Conservation (phyloP, 2,329 filamentous ascomycete species). For the Whalleya microplaca region DNA sequence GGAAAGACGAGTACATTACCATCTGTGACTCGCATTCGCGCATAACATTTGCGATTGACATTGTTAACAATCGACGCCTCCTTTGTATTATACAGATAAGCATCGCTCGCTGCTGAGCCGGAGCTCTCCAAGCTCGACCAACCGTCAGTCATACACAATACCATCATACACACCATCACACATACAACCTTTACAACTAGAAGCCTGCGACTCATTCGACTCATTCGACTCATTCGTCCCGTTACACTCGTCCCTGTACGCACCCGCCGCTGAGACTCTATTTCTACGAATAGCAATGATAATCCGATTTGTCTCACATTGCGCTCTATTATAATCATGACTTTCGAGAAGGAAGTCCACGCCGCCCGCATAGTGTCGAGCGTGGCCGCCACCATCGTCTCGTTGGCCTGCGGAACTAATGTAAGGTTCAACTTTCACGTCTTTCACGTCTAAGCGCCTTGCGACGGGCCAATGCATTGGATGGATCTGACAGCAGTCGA, state of each 20-base stretch:
- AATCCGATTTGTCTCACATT: not conserved
- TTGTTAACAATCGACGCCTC: too few species aligned
- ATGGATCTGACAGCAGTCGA: constrained; percentile 4
- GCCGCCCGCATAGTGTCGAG: constrained; percentile 79
- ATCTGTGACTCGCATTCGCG: too few species aligned
- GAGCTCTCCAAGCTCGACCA: not conserved
- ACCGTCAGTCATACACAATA: too few species aligned
- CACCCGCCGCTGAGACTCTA: not conserved
- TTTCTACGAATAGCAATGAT: constrained; percentile 8
- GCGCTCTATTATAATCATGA: constrained; percentile 34
- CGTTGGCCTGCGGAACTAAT: constrained; percentile 91
- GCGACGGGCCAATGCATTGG: not conserved
- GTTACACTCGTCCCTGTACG: not conserved
- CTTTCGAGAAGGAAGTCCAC: constrained; percentile 55
- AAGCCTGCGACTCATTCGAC: too few species aligned
- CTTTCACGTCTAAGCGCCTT: constrained; percentile 1
- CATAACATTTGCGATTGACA: too few species aligned
- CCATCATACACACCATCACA: too few species aligned
- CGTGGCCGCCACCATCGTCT: constrained; percentile 80
- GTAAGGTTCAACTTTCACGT: constrained; percentile 52
- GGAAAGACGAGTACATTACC: not conserved
- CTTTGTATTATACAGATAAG: too few species aligned
- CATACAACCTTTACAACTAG: not conserved
- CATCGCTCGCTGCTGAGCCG: not conserved
- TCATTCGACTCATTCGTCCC: too few species aligned